Evolutionary conservation across 176 grass and related monocot species (phyloP), one percentile per base, ranked within the genome.

Genomic region (Saccharum spontaneum): DNA sequence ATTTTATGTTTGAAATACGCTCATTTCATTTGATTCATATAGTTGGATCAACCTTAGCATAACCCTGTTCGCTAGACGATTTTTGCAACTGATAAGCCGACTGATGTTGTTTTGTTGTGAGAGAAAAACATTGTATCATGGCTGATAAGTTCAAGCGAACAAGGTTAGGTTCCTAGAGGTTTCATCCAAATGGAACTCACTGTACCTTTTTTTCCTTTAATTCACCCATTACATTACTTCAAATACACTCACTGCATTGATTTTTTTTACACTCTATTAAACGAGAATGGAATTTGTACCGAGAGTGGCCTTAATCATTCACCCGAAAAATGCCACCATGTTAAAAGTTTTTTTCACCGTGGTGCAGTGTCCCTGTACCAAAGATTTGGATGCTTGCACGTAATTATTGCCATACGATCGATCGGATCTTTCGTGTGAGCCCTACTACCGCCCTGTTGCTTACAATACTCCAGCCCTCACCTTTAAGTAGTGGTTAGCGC

Each of bases 381-480:
- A 78, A 73, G 76, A 79, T 86, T 79, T 79, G 20, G 40, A 55
- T 86, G 76, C 66, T 18, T 65, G 22, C 57, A 28, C 31, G 62
- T 60, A 78, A 61, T 85, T 46, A 85, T 79, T 75, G 71, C 44
- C 44, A 46, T 78, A 55, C n/a, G n/a, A n/a, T n/a, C 31, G 83
- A 71, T 79, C 68, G 26, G 49, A 78, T 71, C 83, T 23, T 73
- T 73, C 40, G 4, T 39, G 84, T 73, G 84, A 73, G 75, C 50
- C 66, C 65, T 85, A 69, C 66, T 11, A n/a, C n/a, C 0, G 5
- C 73, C 23, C 26, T 65, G 30, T 41, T 65, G 30, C 62, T 52
- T 68, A 84, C 17, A 39, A 37, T 41, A 57, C 49, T 57, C 12
- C 46, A 3, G 15, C 15, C 28, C 49, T 71, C 16, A n/a, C 46